A percentile compares a stretch with the other conserved stretches of the same genome.
phyloP scores from a whole-genome alignment of 768 basidiomycete species.

The Pulveroboletus frians region DNA sequence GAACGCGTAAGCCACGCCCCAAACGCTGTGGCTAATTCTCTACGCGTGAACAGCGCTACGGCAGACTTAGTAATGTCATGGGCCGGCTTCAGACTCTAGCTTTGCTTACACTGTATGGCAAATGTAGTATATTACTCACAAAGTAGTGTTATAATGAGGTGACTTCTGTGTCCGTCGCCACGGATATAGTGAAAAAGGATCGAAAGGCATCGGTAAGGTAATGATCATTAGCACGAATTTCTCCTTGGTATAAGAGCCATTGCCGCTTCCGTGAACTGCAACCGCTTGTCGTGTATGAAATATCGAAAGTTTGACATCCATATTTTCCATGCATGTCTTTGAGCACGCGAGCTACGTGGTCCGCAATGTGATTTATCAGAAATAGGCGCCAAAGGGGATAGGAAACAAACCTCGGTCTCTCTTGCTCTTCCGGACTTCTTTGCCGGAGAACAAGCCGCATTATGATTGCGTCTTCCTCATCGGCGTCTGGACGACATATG shows the following conservation, averaged over 20 bases:
- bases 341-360: conserved; percentile 2
- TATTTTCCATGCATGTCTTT: conserved; percentile 1
- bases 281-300: conserved; percentile 11
- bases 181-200: neutral
- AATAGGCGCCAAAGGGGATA: neutral
- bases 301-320: conserved; percentile 14
- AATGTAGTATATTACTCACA: conserved; percentile 3
- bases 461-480: conserved; percentile 23
- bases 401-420: conserved; percentile 12
- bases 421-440: neutral
- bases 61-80: conserved; percentile 56
- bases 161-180: neutral
- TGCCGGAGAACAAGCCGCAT: conserved; percentile 19
- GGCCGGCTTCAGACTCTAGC: conserved; percentile 47
- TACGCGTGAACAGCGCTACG: conserved; percentile 36
- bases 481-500: conserved; percentile 17
- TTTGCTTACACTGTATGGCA: neutral
- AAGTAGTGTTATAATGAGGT: neutral
- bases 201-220: neutral
- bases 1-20: conserved; percentile 40
- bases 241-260: conserved; percentile 12
- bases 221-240: conserved; percentile 8
- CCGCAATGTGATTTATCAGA: neutral
- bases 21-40: conserved; percentile 21
- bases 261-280: conserved; percentile 5